Evolutionary conservation across 2,329 filamentous ascomycete genomes (phyloP).

Genomic region (Ophiostoma sp.): DNA sequence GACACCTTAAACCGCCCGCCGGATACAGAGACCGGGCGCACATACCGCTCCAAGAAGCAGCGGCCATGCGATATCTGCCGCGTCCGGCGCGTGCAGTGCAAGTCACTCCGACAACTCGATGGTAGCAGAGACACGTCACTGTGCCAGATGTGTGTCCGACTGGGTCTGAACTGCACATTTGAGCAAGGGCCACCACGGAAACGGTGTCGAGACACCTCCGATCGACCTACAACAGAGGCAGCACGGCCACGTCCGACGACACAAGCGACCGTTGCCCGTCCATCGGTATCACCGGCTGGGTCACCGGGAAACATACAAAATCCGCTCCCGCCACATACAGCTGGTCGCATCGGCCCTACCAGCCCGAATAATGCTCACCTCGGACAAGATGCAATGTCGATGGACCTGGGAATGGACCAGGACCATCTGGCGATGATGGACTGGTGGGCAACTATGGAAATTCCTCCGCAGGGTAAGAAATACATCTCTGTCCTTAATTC

Average conservation of each 20-base stretch:
- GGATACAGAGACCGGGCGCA: neutral
- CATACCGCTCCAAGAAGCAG: constrained; percentile 19
- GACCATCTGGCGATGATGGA: constrained; percentile 6
- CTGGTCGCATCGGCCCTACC: neutral
- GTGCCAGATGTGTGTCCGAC: constrained; percentile 8
- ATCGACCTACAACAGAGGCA: neutral
- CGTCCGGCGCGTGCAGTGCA: constrained; percentile 12
- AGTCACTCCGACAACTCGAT: neutral
- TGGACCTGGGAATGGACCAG: neutral
- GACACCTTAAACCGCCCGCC: neutral
- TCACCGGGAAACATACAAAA: neutral
- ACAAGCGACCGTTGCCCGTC: neutral
- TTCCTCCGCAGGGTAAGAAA: neutral
- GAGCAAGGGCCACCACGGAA: constrained; percentile 2
- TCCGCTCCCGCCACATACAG: neutral
- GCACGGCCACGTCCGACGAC: neutral
- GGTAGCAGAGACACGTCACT: neutral
- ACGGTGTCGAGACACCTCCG: neutral
- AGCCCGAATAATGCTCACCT: neutral
- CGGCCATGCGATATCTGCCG: constrained; percentile 18
- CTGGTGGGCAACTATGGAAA: constrained; percentile 19
- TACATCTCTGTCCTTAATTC: too few relatives aligned
- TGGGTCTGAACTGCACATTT: constrained; percentile 10
- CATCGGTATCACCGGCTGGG: neutral
- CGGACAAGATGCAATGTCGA: neutral